Conservation (phyloP, 139 green algal genomes). For the Chlorella sp. region DNA sequence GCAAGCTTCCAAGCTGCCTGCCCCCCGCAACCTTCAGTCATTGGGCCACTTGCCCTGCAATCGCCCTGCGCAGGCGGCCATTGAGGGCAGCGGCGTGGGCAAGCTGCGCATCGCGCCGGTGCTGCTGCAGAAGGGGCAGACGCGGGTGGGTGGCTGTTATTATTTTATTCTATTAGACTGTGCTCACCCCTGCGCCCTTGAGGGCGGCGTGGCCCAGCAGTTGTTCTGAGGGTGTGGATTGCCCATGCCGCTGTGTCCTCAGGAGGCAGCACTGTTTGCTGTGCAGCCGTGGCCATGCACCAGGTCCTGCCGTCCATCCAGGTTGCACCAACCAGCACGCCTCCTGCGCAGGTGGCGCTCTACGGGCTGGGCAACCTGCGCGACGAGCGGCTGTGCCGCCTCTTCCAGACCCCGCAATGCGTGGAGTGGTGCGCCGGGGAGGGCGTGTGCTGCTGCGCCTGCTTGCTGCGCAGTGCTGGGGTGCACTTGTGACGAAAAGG, state of each 20-base stretch:
- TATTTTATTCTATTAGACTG: no score
- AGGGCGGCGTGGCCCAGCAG: no score
- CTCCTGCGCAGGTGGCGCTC: slow-evolving; percentile 58
- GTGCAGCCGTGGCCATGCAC: no score
- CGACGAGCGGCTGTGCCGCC: slow-evolving; percentile 91
- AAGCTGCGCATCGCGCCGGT: slow-evolving; percentile 62
- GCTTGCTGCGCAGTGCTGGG: neutral
- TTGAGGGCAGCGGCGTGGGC: slow-evolving; percentile 37
- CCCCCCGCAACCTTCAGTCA: neutral
- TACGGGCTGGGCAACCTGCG: slow-evolving; percentile 96
- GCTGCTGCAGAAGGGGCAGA: slow-evolving; percentile 84
- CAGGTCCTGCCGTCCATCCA: no score
- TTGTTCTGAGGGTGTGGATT: no score
- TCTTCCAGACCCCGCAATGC: slow-evolving; percentile 82
- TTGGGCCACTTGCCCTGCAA: neutral
- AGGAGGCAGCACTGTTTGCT: no score
- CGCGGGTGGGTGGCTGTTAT: slow-evolving; percentile 58
- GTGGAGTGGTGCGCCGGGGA: slow-evolving; percentile 69
- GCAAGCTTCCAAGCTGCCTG: no score
- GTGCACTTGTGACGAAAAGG: no score
- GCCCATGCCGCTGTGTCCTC: no score
- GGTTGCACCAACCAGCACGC: no score
- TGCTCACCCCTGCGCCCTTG: no score
- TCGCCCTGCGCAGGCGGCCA: slow-evolving; percentile 18
- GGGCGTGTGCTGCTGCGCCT: neutral